Conservation (phyloP, 768 basidiomycete genomes). For the Rickenella mellea region DNA sequence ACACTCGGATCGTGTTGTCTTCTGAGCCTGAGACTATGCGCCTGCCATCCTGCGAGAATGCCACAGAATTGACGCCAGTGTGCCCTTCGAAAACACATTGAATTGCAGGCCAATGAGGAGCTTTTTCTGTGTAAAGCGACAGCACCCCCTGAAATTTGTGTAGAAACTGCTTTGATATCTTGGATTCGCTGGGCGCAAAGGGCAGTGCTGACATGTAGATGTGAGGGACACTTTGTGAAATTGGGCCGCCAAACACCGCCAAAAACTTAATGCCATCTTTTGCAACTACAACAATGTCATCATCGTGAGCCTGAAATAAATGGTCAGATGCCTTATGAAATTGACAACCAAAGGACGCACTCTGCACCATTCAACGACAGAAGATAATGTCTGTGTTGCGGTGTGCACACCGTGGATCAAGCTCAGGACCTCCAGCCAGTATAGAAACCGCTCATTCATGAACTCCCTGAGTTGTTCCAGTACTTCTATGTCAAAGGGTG, state of each 20-base stretch:
- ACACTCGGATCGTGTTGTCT: slow-evolving; percentile 53
- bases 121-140: slow-evolving; percentile 6
- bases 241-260: slow-evolving; percentile 1
- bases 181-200: slow-evolving; percentile 13
- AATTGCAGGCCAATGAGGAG: slow-evolving; percentile 29
- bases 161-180: slow-evolving; percentile 8
- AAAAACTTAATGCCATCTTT: slow-evolving; percentile 8
- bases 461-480: slow-evolving; percentile 9
- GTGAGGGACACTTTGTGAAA: slow-evolving; percentile 9
- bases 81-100: slow-evolving; percentile 80
- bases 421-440: slow-evolving; percentile 25
- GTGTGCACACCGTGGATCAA: slow-evolving; percentile 12
- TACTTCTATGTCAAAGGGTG: not conserved
- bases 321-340: not conserved
- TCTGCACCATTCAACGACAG: not conserved
- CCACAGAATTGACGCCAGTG: slow-evolving; percentile 87
- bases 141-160: slow-evolving; percentile 8
- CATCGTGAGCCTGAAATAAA: slow-evolving; percentile 1
- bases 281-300: slow-evolving; percentile 3
- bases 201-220: slow-evolving; percentile 16
- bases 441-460: slow-evolving; percentile 17
- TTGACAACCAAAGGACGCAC: not conserved
- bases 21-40: slow-evolving; percentile 87
- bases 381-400: not conserved
- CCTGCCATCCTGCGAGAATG: slow-evolving; percentile 77